Conservation (phyloP, 2,329 filamentous ascomycete species). For the Fusarium neocosmosporiellum region DNA sequence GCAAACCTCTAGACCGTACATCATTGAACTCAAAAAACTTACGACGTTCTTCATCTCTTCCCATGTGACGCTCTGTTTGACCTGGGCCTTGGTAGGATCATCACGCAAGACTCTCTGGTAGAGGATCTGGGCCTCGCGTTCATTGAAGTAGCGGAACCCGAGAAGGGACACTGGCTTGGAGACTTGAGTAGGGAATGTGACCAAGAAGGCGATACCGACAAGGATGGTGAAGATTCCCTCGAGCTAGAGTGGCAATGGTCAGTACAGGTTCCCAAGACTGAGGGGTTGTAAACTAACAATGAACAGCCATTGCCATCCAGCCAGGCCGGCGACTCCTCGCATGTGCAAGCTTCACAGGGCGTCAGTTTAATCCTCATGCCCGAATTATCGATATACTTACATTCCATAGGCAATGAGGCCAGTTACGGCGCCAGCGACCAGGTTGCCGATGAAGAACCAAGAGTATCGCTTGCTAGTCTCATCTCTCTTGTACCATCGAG, state of each 20-base stretch:
- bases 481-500: slow-evolving; percentile 57
- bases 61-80: slow-evolving; percentile 40
- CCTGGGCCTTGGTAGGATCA: slow-evolving; percentile 46
- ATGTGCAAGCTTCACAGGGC: slow-evolving; percentile 7
- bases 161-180: slow-evolving; percentile 44
- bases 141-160: slow-evolving; percentile 45
- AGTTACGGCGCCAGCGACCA: slow-evolving; percentile 52
- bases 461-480: slow-evolving; percentile 57
- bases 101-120: slow-evolving; percentile 41
- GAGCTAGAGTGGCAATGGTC: slow-evolving; percentile 31
- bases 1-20: not conserved
- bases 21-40: slow-evolving; percentile 7
- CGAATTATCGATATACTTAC: not conserved
- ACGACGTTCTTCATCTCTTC: slow-evolving; percentile 48
- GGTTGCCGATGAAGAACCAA: slow-evolving; percentile 57
- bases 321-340: slow-evolving; percentile 56
- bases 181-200: slow-evolving; percentile 45
- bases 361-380: not conserved
- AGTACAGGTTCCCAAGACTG: not conserved
- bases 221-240: slow-evolving; percentile 50
- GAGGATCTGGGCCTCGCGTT: slow-evolving; percentile 49
- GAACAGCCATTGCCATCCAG: slow-evolving; percentile 74
- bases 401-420: slow-evolving; percentile 56
- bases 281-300: slow-evolving; percentile 49
- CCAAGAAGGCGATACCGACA: slow-evolving; percentile 46